A percentile compares a stretch with the other conserved stretches of the same genome.
These are phyloP conservation scores for Didymella arachidicola DNA, from an alignment of 2,329 filamentous ascomycete genomes.

Conservation along the genomic window DNA sequence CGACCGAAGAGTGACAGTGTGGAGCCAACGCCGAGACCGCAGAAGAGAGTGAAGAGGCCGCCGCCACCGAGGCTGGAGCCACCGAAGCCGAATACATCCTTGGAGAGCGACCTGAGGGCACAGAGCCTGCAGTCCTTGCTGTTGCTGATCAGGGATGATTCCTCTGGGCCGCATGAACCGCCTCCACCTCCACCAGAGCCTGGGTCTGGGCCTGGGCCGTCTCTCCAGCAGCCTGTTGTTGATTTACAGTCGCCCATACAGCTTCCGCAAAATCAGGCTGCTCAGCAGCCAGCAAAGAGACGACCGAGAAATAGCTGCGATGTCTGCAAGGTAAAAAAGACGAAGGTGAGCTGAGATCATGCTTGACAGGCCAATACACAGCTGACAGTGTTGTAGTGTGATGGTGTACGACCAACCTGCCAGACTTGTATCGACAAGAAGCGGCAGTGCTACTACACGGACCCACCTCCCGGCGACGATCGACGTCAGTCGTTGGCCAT, in stretches of 20 bases:
- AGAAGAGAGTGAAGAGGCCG: constrained; percentile 38
- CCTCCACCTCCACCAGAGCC: constrained; percentile 25
- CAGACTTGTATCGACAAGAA: constrained; percentile 48
- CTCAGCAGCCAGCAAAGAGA: constrained; percentile 25
- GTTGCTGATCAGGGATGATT: constrained; percentile 46
- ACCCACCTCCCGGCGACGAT: constrained; percentile 29
- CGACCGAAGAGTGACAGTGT: constrained; percentile 28
- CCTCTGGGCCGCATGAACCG: constrained; percentile 22
- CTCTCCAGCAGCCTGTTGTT: constrained; percentile 17
- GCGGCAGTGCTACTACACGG: constrained; percentile 45
- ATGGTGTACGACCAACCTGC: constrained; percentile 46
- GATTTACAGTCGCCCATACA: constrained; percentile 13
- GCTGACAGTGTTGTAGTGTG: constrained; percentile 41
- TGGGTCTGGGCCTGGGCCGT: constrained; percentile 28
- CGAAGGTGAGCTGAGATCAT: constrained; percentile 37
- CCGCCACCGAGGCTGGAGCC: constrained; percentile 30
- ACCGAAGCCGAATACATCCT: constrained; percentile 42
- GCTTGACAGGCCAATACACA: not conserved
- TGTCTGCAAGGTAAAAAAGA: constrained; percentile 49
- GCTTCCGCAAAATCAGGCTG: constrained; percentile 12
- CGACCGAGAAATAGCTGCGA: constrained; percentile 47
- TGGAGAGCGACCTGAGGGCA: constrained; percentile 49
- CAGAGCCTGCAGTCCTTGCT: constrained; percentile 50
- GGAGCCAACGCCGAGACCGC: constrained; percentile 27
- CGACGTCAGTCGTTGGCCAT: constrained; percentile 24